Conservation (phyloP, 129 eudicot species). For the Centrapalus pauciflorus region DNA sequence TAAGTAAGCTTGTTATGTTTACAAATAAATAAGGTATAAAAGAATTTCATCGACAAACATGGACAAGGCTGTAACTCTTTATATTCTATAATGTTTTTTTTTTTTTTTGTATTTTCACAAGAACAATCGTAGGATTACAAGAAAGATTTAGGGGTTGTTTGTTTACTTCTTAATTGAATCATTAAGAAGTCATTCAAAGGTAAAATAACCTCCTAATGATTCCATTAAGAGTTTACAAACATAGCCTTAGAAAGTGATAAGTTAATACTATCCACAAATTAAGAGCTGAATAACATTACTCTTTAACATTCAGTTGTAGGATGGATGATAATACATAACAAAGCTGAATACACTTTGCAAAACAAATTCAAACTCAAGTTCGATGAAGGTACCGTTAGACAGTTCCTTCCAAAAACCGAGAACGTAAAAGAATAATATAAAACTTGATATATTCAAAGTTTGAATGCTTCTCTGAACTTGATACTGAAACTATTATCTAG, state of each 20-base stretch:
- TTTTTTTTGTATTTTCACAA: background rate
- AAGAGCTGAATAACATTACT: background rate
- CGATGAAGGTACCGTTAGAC: constrained; percentile 12
- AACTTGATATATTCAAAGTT: constrained; percentile 30
- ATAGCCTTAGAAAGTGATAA: constrained; percentile 10
- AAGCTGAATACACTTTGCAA: constrained; percentile 11
- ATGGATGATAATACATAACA: constrained; percentile 10
- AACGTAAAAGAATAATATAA: background rate
- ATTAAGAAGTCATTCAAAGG: too few relatives aligned
- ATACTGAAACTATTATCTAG: constrained; percentile 74
- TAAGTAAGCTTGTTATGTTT: too few relatives aligned
- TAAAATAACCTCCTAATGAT: too few relatives aligned
- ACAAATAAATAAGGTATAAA: too few relatives aligned
- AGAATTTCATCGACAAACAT: too few relatives aligned
- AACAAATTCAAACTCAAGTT: constrained; percentile 20
- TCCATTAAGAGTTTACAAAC: too few relatives aligned
- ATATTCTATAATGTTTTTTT: too few relatives aligned
- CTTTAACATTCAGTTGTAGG: constrained; percentile 21
- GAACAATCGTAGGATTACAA: too few relatives aligned
- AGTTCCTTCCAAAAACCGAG: background rate
- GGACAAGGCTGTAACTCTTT: too few relatives aligned
- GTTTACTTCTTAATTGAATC: too few relatives aligned
- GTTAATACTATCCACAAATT: constrained; percentile 6
- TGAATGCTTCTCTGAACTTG: constrained; percentile 58
- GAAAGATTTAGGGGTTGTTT: too few relatives aligned